A percentile compares a stretch with the other conserved stretches of the same genome.
Evolutionary conservation across 305 asterid species (phyloP).

Genomic region (Fraxinus dipetala): DNA sequence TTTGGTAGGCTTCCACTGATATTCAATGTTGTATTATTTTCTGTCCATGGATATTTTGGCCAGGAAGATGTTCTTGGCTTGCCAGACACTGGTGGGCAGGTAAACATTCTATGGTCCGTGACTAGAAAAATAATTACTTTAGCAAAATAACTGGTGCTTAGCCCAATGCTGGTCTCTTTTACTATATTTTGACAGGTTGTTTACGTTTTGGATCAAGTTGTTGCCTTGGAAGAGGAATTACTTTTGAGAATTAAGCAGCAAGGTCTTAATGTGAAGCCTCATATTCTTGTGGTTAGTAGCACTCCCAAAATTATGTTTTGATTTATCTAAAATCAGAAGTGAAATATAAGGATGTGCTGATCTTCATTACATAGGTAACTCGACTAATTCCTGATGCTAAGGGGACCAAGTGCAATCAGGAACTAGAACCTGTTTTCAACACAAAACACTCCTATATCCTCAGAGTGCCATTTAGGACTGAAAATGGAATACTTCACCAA

Average conservation of each 20-base stretch:
- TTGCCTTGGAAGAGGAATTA: not conserved
- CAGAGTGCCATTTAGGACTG: not conserved
- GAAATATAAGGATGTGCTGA: not conserved
- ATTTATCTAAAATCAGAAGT: not conserved
- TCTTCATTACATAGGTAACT: not conserved
- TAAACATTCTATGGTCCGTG: not conserved
- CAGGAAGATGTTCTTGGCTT: not conserved
- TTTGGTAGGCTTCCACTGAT: conserved; percentile 72
- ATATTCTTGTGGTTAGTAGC: not conserved
- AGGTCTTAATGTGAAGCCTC: not conserved
- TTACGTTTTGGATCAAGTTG: not conserved
- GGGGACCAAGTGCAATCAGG: not conserved
- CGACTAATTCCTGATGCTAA: not conserved
- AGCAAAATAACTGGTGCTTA: not conserved
- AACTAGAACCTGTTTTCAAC: not conserved
- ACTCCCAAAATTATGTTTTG: not conserved
- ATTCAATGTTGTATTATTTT: conserved; percentile 52
- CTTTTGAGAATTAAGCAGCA: not conserved
- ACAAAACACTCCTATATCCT: not conserved
- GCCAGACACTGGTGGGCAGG: not conserved
- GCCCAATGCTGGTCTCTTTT: not conserved
- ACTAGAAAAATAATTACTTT: too few relatives aligned
- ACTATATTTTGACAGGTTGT: not conserved
- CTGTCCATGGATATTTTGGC: not conserved
- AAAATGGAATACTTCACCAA: not conserved